These are phyloP conservation scores for Tricholoma saponaceum DNA, from an alignment of 768 basidiomycete genomes.

Conservation along the genomic window DNA sequence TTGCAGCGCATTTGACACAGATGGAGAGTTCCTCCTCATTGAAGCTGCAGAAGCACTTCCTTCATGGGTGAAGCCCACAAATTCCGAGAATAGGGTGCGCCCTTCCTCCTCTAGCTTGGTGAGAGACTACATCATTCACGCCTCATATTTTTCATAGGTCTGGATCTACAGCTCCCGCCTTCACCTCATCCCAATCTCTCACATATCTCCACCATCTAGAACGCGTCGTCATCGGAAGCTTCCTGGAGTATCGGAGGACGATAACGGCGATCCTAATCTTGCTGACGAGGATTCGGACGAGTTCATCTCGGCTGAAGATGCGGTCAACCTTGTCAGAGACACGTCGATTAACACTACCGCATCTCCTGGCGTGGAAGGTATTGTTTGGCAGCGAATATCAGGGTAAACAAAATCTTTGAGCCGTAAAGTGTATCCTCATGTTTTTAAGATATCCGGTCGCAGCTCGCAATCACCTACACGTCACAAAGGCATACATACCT, in stretches of 20 bases:
- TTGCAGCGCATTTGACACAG: conserved; percentile 74
- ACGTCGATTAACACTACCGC: conserved; percentile 52
- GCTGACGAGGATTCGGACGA: conserved; percentile 39
- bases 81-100: conserved; percentile 90
- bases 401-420: conserved; percentile 37
- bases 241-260: conserved; percentile 43
- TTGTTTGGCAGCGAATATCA: conserved; percentile 67
- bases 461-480: conserved; percentile 65
- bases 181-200: conserved; percentile 81
- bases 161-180: conserved; percentile 85
- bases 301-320: conserved; percentile 58
- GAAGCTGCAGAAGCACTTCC: conserved; percentile 92
- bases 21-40: conserved; percentile 94
- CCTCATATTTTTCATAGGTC: conserved; percentile 51
- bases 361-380: conserved; percentile 53
- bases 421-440: conserved; percentile 2
- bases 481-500: conserved; percentile 77
- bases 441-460: conserved; percentile 64
- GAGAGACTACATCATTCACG: conserved; percentile 28
- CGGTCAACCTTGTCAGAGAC: conserved; percentile 59
- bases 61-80: conserved; percentile 86
- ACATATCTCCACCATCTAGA: conserved; percentile 64
- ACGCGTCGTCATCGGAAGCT: conserved; percentile 43
- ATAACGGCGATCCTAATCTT: conserved; percentile 34
- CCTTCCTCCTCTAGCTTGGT: conserved; percentile 24